phyloP scores from a whole-genome alignment of 495 filamentous ascomycete species.

The Neurospora sp. region DNA sequence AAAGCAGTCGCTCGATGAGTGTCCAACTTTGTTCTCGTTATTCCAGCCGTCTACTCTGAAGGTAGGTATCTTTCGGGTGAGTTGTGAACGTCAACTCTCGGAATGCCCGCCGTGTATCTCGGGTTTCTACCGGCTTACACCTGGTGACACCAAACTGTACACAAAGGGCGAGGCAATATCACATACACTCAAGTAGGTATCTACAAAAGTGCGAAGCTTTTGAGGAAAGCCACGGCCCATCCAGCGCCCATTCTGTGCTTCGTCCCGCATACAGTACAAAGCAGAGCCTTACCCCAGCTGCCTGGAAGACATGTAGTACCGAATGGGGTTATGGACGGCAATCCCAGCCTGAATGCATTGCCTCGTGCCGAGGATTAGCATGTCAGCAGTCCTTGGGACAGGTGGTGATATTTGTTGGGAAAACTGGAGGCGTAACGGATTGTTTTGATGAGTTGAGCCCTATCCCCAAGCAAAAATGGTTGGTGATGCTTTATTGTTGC shows the following conservation, averaged over 20 bases:
- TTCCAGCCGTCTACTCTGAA: not conserved
- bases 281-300: not conserved
- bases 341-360: not conserved
- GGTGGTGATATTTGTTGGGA: not conserved
- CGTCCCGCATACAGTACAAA: not conserved
- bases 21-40: not conserved
- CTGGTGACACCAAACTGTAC: not conserved
- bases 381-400: not conserved
- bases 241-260: not conserved
- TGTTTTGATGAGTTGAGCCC: not conserved
- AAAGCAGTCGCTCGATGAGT: not conserved
- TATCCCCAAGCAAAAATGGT: not conserved
- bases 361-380: not conserved
- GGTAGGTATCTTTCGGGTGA: not conserved
- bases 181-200: not conserved
- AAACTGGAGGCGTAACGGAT: not conserved
- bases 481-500: not conserved
- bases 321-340: not conserved
- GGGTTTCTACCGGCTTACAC: not conserved
- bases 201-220: not conserved
- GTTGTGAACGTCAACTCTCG: not conserved
- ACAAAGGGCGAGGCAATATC: not conserved
- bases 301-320: not conserved
- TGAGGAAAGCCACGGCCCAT: not conserved
- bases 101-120: not conserved